Conservation (phyloP, 495 filamentous ascomycete genomes). For the Tuber microsphaerosporum region DNA sequence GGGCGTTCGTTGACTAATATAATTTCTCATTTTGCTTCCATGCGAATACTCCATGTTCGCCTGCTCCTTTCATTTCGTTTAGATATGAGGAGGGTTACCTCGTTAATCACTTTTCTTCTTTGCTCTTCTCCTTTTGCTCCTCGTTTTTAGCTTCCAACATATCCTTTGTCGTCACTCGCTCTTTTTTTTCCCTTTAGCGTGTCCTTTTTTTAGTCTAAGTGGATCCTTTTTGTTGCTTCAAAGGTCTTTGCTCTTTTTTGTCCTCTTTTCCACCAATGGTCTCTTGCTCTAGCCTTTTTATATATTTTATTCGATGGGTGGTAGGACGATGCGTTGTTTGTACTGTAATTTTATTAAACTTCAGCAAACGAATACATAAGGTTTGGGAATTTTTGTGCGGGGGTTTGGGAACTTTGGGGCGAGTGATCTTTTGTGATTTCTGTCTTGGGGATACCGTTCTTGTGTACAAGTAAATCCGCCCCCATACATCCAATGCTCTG, state of each 20-base stretch:
- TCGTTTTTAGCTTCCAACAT: neutral
- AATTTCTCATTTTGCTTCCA: neutral
- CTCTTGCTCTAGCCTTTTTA: neutral
- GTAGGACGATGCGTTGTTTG: neutral
- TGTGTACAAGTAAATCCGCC: neutral
- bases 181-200: neutral
- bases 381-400: neutral
- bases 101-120: neutral
- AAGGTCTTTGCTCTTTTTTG: neutral
- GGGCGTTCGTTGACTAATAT: constrained; percentile 2
- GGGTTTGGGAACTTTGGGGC: neutral
- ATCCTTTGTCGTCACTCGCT: neutral
- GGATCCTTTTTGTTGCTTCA: neutral
- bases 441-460: neutral
- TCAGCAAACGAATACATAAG: neutral
- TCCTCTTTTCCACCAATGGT: neutral
- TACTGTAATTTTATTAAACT: constrained; percentile 3
- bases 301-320: neutral
- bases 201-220: neutral
- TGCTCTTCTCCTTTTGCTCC: neutral
- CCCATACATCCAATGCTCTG: neutral
- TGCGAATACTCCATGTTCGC: neutral
- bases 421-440: neutral
- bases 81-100: neutral
- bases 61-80: neutral